A percentile compares a stretch with the other conserved stretches of the same genome.
phyloP scores from a whole-genome alignment of 2,329 filamentous ascomycete genomes.

The Fusarium acutatum region DNA sequence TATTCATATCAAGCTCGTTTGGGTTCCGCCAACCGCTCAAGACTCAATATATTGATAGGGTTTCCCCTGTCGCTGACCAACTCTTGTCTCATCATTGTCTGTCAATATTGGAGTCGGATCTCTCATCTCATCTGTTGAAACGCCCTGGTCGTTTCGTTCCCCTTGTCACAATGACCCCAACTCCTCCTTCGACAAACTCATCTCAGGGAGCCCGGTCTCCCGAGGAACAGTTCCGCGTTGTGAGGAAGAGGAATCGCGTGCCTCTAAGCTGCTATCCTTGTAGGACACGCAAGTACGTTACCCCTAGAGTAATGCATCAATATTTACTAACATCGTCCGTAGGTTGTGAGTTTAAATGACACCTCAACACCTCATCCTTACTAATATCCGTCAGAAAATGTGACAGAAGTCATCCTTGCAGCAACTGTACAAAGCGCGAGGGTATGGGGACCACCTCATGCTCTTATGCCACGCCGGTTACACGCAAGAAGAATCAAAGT shows the following conservation, averaged over 20 bases:
- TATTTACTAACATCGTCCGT: constrained; percentile 45
- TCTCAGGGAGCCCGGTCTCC: constrained; percentile 82
- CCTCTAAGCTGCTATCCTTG: constrained; percentile 93
- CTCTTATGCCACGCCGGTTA: constrained; percentile 78
- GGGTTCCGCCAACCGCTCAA: constrained; percentile 2
- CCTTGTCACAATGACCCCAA: constrained; percentile 70
- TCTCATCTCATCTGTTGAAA: constrained; percentile 36
- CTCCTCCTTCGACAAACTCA: constrained; percentile 79
- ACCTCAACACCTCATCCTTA: not conserved
- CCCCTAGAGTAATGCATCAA: constrained; percentile 16
- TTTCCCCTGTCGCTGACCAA: constrained; percentile 31
- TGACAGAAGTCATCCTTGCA: constrained; percentile 88
- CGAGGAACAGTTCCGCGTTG: constrained; percentile 85
- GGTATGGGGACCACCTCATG: constrained; percentile 82
- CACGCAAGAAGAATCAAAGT: constrained; percentile 77
- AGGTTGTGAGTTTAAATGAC: constrained; percentile 47
- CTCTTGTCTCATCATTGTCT: constrained; percentile 14
- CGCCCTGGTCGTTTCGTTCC: constrained; percentile 25
- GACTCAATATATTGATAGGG: constrained; percentile 40
- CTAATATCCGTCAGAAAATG: constrained; percentile 74
- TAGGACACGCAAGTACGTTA: constrained; percentile 85
- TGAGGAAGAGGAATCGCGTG: constrained; percentile 90
- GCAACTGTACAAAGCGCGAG: constrained; percentile 93
- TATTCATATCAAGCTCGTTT: constrained; percentile 2
- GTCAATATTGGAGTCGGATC: constrained; percentile 17